A percentile compares a stretch with the other conserved stretches of the same genome.
phyloP scores from a whole-genome alignment of 163 green algal genomes.

The Scenedesmus sp. region DNA sequence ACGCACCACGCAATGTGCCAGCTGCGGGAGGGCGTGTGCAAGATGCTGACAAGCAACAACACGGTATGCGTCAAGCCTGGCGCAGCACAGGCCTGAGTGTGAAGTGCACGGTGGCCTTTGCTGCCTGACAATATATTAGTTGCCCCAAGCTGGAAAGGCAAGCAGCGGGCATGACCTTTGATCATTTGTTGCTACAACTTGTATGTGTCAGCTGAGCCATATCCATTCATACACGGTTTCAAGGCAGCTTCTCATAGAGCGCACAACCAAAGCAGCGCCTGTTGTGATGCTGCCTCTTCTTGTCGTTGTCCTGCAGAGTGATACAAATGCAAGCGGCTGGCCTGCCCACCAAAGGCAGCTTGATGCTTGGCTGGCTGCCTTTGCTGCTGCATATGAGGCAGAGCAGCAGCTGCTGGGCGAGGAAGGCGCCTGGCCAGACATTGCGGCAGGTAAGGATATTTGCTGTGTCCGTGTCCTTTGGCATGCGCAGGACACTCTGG shows the following conservation, averaged over 20 bases:
- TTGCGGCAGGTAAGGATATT: neutral
- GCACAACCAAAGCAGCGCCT: too few species aligned
- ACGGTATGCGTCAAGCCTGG: neutral
- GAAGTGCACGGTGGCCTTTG: too few species aligned
- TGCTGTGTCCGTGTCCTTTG: neutral
- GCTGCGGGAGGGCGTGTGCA: neutral
- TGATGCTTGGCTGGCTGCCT: constrained; percentile 4
- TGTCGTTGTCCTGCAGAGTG: neutral
- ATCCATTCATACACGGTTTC: too few species aligned
- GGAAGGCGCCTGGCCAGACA: neutral
- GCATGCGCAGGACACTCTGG: neutral
- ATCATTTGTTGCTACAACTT: too few species aligned
- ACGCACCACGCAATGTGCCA: neutral
- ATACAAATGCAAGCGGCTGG: neutral
- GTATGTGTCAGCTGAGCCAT: too few species aligned
- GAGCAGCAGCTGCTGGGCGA: neutral
- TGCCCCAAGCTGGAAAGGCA: too few species aligned
- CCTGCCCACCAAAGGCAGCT: neutral
- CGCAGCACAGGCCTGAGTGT: neutral
- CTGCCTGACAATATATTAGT: too few species aligned
- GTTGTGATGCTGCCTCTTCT: too few species aligned
- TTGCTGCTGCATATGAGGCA: neutral
- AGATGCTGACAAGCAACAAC: neutral
- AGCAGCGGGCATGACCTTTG: too few species aligned
- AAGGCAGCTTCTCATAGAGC: too few species aligned